phyloP scores from a whole-genome alignment of 352 stramenopile species.

The Globisporangium canariense region DNA sequence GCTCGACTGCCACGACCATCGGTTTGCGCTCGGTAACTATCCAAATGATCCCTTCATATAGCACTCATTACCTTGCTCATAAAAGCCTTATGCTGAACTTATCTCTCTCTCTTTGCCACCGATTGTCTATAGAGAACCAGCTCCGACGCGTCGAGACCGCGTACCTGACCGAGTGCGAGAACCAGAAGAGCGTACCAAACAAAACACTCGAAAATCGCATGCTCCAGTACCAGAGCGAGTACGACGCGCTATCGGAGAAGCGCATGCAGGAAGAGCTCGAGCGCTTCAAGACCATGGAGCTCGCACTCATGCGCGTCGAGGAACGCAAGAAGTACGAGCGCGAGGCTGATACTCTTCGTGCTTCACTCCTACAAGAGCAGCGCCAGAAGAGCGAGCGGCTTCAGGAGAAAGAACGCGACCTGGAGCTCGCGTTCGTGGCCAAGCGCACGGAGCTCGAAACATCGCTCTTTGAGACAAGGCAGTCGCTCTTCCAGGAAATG shows the following conservation, averaged over 20 bases:
- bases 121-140: constrained; percentile 41
- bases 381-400: constrained; percentile 38
- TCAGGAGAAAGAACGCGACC: constrained; percentile 51
- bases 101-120: too few relatives aligned
- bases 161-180: constrained; percentile 44
- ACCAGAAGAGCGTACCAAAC: constrained; percentile 29
- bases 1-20: constrained; percentile 66
- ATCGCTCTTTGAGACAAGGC: constrained; percentile 60
- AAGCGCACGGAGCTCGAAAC: constrained; percentile 54
- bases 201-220: constrained; percentile 59
- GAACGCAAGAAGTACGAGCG: constrained; percentile 51
- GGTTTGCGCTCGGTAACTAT: constrained; percentile 33
- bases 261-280: constrained; percentile 52
- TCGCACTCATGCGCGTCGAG: constrained; percentile 55
- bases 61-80: neutral
- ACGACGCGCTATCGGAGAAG: constrained; percentile 53
- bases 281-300: constrained; percentile 46
- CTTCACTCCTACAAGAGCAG: constrained; percentile 47
- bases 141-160: constrained; percentile 59
- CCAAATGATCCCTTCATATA: neutral
- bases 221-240: constrained; percentile 65
- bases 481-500: constrained; percentile 64
- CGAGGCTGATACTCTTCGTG: constrained; percentile 43
- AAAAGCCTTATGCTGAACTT: neutral
- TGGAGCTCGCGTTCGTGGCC: constrained; percentile 53